Conservation (phyloP, 2,329 filamentous ascomycete species). For the Neopestalotiopsis clavispora region DNA sequence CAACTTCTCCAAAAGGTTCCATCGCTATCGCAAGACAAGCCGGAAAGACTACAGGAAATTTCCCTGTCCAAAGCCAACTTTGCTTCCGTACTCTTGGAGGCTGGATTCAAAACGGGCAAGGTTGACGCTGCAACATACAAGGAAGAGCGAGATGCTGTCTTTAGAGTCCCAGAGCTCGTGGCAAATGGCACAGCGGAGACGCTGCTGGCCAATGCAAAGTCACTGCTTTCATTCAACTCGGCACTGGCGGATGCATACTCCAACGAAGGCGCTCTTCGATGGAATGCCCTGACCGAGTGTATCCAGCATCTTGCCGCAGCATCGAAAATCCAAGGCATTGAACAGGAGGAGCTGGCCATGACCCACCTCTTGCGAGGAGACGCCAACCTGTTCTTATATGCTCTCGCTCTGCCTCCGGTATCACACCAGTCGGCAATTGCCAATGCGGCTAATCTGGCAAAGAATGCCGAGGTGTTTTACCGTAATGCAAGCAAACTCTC, state of each 20-base stretch:
- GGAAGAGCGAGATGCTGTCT: slow-evolving; percentile 32
- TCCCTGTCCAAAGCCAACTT: slow-evolving; percentile 32
- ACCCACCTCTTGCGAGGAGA: slow-evolving; percentile 36
- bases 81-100: slow-evolving; percentile 30
- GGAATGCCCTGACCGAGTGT: slow-evolving; percentile 32
- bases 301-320: slow-evolving; percentile 27
- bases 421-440: slow-evolving; percentile 28
- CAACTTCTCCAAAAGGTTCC: slow-evolving; percentile 49
- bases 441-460: slow-evolving; percentile 29
- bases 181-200: slow-evolving; percentile 23
- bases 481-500: slow-evolving; percentile 34
- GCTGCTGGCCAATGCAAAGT: slow-evolving; percentile 29
- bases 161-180: slow-evolving; percentile 28
- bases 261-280: slow-evolving; percentile 28
- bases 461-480: slow-evolving; percentile 37
- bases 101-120: slow-evolving; percentile 28
- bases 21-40: slow-evolving; percentile 22
- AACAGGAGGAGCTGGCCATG: slow-evolving; percentile 27
- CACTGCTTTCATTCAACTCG: slow-evolving; percentile 33
- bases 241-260: slow-evolving; percentile 26
- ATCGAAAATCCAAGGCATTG: slow-evolving; percentile 25
- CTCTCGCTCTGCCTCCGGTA: slow-evolving; percentile 30
- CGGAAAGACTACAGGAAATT: slow-evolving; percentile 29
- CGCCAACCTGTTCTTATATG: slow-evolving; percentile 30
- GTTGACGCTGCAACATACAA: slow-evolving; percentile 32